Percentiles rank a stretch among this genome's conserved stretches.
Conservation (phyloP, 169 alveolate genomes). For the Neospora caninum region DNA sequence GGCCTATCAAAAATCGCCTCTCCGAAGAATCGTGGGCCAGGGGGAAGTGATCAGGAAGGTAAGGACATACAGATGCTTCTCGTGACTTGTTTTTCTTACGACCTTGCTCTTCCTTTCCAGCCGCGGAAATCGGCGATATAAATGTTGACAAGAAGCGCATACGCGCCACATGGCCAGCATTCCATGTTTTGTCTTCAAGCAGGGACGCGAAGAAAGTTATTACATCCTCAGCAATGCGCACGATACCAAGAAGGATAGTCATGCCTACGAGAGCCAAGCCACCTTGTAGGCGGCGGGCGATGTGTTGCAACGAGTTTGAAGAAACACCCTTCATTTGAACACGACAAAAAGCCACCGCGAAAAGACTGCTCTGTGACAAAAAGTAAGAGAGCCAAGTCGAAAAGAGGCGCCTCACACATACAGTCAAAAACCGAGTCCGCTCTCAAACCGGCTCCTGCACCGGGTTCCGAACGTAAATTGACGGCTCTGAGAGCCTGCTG, state of each 20-base stretch:
- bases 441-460: no score
- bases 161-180: not conserved
- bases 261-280: not conserved
- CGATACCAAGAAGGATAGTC: not conserved
- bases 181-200: constrained; percentile 30
- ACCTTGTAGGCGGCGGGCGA: not conserved
- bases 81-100: not conserved
- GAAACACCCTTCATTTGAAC: not conserved
- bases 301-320: not conserved
- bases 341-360: not conserved
- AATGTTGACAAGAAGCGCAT: constrained; percentile 16
- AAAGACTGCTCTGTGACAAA: not conserved
- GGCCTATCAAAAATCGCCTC: constrained; percentile 5
- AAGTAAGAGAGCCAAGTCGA: no score
- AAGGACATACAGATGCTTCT: not conserved
- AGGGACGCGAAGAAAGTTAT: not conserved
- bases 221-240: not conserved
- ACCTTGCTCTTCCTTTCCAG: not conserved
- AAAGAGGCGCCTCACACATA: no score
- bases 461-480: no score
- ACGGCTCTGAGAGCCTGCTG: no score
- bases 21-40: not conserved
- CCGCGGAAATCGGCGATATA: not conserved
- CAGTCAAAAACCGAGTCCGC: no score
- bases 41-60: not conserved